Evolutionary conservation across 129 eudicot genomes (phyloP), one percentile per base, ranked within the genome.

Genomic region (Sambucus nigra): DNA sequence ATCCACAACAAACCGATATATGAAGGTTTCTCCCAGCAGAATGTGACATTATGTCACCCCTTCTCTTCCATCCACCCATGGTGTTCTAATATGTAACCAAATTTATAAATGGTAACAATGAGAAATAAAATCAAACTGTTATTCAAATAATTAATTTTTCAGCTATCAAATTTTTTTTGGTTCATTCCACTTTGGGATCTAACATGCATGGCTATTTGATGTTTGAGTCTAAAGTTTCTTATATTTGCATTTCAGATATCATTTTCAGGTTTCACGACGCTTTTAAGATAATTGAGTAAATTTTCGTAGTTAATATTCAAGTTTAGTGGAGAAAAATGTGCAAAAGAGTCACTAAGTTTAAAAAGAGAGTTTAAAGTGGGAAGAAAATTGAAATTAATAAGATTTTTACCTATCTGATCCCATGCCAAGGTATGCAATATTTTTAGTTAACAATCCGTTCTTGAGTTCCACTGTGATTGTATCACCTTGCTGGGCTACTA

Each of bases 391-490:
- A 29, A 3, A 35, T 18, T 14, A 26, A 40, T 6, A 1, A 38
- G 26, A 22, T 6, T 5, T 2, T 24, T 47, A 91, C 95, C 91
- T 91, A 95, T 71, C 94, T 51, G 25, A 91, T 91, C 7, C 91
- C 95, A 47, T 91, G 99, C 99, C 95, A 86, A 56, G 86, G 99
- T 31, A 91, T 74, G 94, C 89, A 32, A 79, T 80, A 62, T 77
- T 77, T 52, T 91, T 95, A 2, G 99, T 91, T 13, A 71, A n/a
- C 74, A 91, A 52, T 35, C 78, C 80, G 74, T 91, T 86, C 18
- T 59, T 79, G 56, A 86, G 76, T 68, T 91, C 78, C 11, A 91
- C 87, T 17, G 82, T 67, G 23, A 86, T 31, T 25, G 91, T 82
- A 61, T 91, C 99, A 5, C 86, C 86, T 51, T 44, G 82, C 15